phyloP scores from a whole-genome alignment of 2,329 filamentous ascomycete genomes.

The Hymenoscyphus infarciens region DNA sequence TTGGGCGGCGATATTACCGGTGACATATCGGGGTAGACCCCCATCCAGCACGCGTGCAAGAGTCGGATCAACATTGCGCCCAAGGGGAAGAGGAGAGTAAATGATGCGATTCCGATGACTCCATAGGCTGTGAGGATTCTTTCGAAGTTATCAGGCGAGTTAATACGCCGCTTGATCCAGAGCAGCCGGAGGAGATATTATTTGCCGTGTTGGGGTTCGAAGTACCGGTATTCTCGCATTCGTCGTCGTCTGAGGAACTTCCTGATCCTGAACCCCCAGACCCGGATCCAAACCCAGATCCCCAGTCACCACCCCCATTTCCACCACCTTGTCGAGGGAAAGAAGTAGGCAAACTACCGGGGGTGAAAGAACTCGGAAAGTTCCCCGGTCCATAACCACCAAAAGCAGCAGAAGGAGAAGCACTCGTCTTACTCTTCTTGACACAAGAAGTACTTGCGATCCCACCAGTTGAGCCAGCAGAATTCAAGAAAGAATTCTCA shows the following conservation, averaged over 20 bases:
- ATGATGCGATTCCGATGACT: conserved; percentile 55
- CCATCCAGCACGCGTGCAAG: conserved; percentile 54
- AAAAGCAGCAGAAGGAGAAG: background rate
- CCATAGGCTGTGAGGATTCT: conserved; percentile 44
- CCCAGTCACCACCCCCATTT: too few relatives aligned
- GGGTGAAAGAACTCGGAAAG: background rate
- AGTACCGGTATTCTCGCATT: background rate
- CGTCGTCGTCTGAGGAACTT: background rate
- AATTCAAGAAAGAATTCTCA: conserved; percentile 26
- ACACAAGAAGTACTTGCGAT: background rate
- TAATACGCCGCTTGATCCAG: background rate
- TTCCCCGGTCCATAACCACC: background rate
- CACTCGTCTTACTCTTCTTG: background rate
- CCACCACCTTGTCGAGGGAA: background rate
- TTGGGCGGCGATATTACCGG: too few relatives aligned
- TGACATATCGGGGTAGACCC: too few relatives aligned
- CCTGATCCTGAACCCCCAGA: background rate
- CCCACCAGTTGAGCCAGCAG: conserved; percentile 5
- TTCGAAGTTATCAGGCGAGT: background rate
- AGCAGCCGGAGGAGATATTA: background rate
- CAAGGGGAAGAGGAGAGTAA: conserved; percentile 55
- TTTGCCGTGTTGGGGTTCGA: background rate
- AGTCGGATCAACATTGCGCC: conserved; percentile 60
- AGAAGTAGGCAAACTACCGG: background rate
- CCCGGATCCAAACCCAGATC: background rate